Evolutionary conservation across 768 basidiomycete species (phyloP), one percentile per base, ranked within the genome.

Genomic region (Hericium rajendrae): DNA sequence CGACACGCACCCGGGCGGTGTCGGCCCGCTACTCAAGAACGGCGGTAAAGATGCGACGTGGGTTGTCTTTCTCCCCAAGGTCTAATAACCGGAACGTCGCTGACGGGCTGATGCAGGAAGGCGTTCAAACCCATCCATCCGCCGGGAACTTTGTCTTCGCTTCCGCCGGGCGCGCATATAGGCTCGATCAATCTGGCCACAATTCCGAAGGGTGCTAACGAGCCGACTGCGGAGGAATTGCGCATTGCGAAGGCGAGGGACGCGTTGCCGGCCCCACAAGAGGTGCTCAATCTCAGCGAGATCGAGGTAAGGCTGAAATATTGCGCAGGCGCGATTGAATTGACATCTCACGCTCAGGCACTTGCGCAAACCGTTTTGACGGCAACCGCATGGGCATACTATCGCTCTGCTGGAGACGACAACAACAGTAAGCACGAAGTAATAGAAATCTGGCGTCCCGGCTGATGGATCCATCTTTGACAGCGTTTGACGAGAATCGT

Each of bases 31-130:
- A 51, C 68, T 94, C 55, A 90, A 90, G 68, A 91, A 93, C 63
- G 91, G 88, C 2, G 94, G 94, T 24, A 88, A 85, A 67, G 93
- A 93, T 67, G 91, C 91, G 37, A 95, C 87, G 84, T 89, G 69
- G 40, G 87, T 68, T 39, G 18, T 39, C 51, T 26, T 48, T 39
- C 32, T 26, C 32, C 18, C 10, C 32, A 15, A 38, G 13, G 4
- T 39, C 52, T 40, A 37, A 26, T 26, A n/a, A 59, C 28, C 49
- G 26, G 51, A 18, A 39, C 48, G 55, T 49, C 16, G 49, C 26
- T 46, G 43, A n/a, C 20, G 41, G 11, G 55, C 54, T 49, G n/a
- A 15, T 51, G 48, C 48, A 62, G 65, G 15, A 60, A 67, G 38
- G 60, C 54, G 4, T 68, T 66, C 56, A 41, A 60, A 41, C 57